phyloP scores from a whole-genome alignment of 2,329 filamentous ascomycete genomes.

The Colletotrichum orbiculare region DNA sequence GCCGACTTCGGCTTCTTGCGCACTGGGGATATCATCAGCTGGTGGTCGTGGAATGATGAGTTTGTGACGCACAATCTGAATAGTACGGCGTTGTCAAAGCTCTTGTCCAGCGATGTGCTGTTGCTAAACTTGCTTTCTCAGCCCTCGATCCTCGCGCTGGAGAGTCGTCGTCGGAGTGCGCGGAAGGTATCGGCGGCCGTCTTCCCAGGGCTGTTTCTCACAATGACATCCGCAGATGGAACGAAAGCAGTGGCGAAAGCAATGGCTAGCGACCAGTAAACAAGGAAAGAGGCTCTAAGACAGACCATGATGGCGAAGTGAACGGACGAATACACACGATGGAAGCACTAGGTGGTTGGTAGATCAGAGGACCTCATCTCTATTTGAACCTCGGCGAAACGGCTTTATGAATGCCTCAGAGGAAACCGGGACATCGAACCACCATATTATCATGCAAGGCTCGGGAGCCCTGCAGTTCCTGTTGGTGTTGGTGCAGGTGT shows the following conservation, averaged over 20 bases:
- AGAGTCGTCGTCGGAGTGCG: constrained; percentile 18
- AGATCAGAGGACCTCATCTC: no score
- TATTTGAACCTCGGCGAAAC: no score
- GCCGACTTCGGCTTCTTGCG: constrained; percentile 28
- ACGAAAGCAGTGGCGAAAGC: not conserved
- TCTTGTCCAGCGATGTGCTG: constrained; percentile 49
- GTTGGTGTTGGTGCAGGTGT: not conserved
- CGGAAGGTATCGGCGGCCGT: constrained; percentile 18
- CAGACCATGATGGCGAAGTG: not conserved
- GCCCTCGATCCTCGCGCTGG: constrained; percentile 12
- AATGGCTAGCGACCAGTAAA: not conserved
- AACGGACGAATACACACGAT: not conserved
- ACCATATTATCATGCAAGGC: not conserved
- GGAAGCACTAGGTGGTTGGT: no score
- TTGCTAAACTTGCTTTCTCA: constrained; percentile 37
- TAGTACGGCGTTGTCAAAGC: constrained; percentile 52
- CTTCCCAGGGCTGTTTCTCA: constrained; percentile 13
- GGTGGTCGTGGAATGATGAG: no score
- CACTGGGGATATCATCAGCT: not conserved
- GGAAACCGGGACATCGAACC: no score
- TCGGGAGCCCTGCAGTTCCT: not conserved
- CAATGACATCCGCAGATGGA: constrained; percentile 15
- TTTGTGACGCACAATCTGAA: constrained; percentile 45
- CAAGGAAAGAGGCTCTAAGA: not conserved
- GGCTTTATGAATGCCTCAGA: no score